A percentile compares a stretch with the other conserved stretches of the same genome.
phyloP scores from a whole-genome alignment of 1,284 basidiomycete species.

The Coniophora puteana region DNA sequence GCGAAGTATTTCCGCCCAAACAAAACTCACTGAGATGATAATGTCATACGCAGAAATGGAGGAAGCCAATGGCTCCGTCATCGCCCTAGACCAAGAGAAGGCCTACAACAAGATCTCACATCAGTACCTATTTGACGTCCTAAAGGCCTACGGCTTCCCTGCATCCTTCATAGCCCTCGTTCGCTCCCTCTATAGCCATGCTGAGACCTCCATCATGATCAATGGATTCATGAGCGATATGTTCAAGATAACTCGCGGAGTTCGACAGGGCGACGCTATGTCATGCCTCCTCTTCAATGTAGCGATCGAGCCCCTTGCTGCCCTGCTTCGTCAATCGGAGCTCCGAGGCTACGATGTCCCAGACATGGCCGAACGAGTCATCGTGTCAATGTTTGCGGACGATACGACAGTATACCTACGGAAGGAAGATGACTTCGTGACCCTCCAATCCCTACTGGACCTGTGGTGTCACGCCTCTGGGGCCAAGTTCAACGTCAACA shows the following conservation, averaged over 20 bases:
- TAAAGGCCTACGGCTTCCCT: constrained; percentile 24
- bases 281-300: constrained; percentile 37
- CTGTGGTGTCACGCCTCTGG: constrained; percentile 33
- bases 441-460: background rate
- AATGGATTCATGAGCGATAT: constrained; percentile 27
- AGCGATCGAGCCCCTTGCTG: constrained; percentile 8
- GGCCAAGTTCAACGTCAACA: constrained; percentile 31
- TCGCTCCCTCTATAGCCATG: constrained; percentile 28
- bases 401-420: background rate
- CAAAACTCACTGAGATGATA: constrained; percentile 23
- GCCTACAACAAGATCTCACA: constrained; percentile 35
- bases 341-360: too few relatives aligned
- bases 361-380: too few relatives aligned
- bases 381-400: too few relatives aligned
- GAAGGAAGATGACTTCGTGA: background rate
- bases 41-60: constrained; percentile 20
- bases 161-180: constrained; percentile 24
- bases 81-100: constrained; percentile 37
- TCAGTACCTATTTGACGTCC: constrained; percentile 27
- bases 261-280: constrained; percentile 34
- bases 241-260: constrained; percentile 30
- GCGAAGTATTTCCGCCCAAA: constrained; percentile 11
- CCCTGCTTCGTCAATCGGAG: background rate
- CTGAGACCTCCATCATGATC: constrained; percentile 29
- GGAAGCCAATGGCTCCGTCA: constrained; percentile 25